Evolutionary conservation across 352 stramenopile species (phyloP).

Genomic region (Phytophthora cajani): DNA sequence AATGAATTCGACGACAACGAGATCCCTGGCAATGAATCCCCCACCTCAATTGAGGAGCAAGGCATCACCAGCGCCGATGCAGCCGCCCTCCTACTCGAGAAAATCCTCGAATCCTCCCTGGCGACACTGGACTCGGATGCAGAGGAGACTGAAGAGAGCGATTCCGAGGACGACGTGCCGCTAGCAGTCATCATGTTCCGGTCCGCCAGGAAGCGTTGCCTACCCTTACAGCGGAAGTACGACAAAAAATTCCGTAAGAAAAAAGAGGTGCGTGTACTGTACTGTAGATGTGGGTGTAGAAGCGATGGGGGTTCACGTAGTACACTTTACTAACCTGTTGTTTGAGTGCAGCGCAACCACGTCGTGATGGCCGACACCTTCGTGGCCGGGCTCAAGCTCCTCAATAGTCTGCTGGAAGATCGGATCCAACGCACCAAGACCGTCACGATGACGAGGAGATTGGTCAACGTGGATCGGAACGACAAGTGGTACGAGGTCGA

Average conservation of each 20-base stretch:
- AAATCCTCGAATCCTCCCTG: not conserved
- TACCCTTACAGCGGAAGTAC: slow-evolving; percentile 6
- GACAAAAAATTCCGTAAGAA: slow-evolving; percentile 6
- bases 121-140: not conserved
- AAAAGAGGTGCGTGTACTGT: slow-evolving; percentile 8
- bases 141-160: not conserved
- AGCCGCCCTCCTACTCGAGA: not conserved
- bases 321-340: not conserved
- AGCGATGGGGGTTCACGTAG: too few species aligned
- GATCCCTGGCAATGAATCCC: not conserved
- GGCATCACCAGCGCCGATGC: not conserved
- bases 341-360: not conserved
- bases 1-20: not conserved
- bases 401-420: slow-evolving; percentile 26
- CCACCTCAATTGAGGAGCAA: not conserved
- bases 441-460: slow-evolving; percentile 14
- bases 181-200: not conserved
- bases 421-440: slow-evolving; percentile 20
- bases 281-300: too few species aligned
- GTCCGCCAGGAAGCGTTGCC: not conserved
- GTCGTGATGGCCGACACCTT: slow-evolving; percentile 7
- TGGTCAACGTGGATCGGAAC: slow-evolving; percentile 12
- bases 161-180: not conserved
- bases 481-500: slow-evolving; percentile 12
- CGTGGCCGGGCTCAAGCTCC: slow-evolving; percentile 24